These are phyloP conservation scores for Crithidia acanthocephali DNA, from an alignment of 208 protist genomes.

Conservation along the genomic window DNA sequence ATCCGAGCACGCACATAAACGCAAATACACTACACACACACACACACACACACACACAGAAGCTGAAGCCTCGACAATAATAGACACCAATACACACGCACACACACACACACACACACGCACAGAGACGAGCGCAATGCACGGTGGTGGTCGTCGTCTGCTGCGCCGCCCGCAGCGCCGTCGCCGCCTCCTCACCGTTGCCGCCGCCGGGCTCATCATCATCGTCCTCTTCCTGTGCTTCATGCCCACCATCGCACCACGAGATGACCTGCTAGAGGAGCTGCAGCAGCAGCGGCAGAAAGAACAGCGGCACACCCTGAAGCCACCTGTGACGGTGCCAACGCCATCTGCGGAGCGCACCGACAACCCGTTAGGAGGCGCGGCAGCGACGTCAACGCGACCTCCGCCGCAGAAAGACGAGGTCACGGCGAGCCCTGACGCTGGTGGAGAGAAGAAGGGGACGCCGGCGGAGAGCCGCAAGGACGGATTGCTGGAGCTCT, in stretches of 20 bases:
- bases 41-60: background rate
- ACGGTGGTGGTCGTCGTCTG: constrained; percentile 2
- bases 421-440: background rate
- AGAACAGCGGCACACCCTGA: background rate
- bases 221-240: background rate
- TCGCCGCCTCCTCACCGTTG: constrained; percentile 1
- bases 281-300: background rate
- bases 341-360: background rate
- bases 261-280: background rate
- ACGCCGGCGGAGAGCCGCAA: background rate
- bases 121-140: no score
- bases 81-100: no score
- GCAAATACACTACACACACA: background rate
- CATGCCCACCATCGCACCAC: background rate
- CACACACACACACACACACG: background rate
- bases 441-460: background rate
- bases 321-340: background rate
- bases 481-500: background rate
- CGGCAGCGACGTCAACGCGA: background rate
- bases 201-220: background rate
- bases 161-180: constrained; percentile 9
- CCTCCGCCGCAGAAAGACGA: background rate
- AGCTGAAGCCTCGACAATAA: no score
- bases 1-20: no score
- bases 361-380: no score